phyloP scores from a whole-genome alignment of 805 yeast species.

The Kurtzmaniella cleridarum region DNA sequence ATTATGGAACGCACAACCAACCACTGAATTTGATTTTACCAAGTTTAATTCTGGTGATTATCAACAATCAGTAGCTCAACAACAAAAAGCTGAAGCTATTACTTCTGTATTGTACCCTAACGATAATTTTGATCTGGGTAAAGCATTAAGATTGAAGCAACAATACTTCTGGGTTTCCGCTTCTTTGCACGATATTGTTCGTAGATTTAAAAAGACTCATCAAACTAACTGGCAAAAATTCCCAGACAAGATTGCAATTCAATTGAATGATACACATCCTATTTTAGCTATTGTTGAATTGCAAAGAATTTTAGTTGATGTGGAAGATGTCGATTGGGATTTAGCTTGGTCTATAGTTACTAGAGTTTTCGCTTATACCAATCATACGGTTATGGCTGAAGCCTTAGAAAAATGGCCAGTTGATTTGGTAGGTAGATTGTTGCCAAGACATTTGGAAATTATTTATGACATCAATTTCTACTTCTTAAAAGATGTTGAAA shows the following conservation, averaged over 20 bases:
- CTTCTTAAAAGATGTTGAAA: constrained; percentile 73
- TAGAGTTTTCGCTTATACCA: constrained; percentile 82
- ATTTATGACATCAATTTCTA: constrained; percentile 78
- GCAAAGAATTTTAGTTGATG: constrained; percentile 78
- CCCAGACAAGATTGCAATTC: constrained; percentile 84
- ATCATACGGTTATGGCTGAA: constrained; percentile 92
- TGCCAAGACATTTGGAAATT: constrained; percentile 89
- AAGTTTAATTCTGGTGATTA: constrained; percentile 92
- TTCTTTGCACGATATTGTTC: constrained; percentile 81
- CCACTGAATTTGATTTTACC: constrained; percentile 84
- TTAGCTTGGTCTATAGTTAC: constrained; percentile 83
- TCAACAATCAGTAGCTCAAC: constrained; percentile 73
- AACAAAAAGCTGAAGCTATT: constrained; percentile 86
- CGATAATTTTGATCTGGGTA: constrained; percentile 87
- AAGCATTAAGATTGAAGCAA: constrained; percentile 87
- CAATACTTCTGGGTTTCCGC: constrained; percentile 98
- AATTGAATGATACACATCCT: constrained; percentile 93
- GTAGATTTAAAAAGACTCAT: constrained; percentile 76
- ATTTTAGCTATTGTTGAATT: constrained; percentile 86
- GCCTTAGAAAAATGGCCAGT: constrained; percentile 97
- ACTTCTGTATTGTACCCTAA: constrained; percentile 92
- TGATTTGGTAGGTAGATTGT: constrained; percentile 65
- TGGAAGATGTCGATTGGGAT: constrained; percentile 77
- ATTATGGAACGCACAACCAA: constrained; percentile 86
- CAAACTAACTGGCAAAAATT: constrained; percentile 75